Base-by-base conservation (phyloP, 2,329 filamentous ascomycete species). In the Corinectria fuckeliana region DNA sequence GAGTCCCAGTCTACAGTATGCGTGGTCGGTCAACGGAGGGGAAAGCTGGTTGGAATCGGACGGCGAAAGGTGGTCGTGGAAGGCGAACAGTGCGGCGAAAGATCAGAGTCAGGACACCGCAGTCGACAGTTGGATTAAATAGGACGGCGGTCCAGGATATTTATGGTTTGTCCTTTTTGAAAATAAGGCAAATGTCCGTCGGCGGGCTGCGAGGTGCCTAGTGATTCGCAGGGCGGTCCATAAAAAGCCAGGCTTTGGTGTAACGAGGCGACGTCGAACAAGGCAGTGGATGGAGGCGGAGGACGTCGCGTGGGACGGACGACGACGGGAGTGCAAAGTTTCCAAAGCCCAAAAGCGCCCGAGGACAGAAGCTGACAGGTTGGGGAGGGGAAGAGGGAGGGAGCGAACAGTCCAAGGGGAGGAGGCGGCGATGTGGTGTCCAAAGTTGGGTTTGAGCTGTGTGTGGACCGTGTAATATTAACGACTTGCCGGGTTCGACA, bases 201-300 rank as follows among this genome's bases (percentile, higher is more conserved):
- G 58, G 57, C 30, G 21, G 50, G 55, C 56, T 75, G 69, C 66
- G 67, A 64, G 67, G 49, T 75, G 72, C 70, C 71, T 75, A 73
- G 34, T 58, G 68, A 63, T 67, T 68, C 65, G 52, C 68, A 63
- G 58, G 63, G 58, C 57, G 56, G 64, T 72, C 71, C 74, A 76
- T 75, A 71, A 72, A 74, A 68, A 69, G 65, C 60, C 60, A 50
- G 52, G 57, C 48, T 60, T 60, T 61, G 65, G 61, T 69, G 55
- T 52, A 58, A 63, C 58, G 42, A 65, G 57, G 63, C 62, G 58
- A 41, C 54, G 36, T 50, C 28, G n/a, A 45, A 49, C 56, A n/a
- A 54, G 56, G 50, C 45, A 52, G 34, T 42, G 48, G 51, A 47
- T 63, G 60, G 44, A 32, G 32, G 30, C 28, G 50, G 48, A 41